Evolutionary conservation across 2,329 filamentous ascomycete species (phyloP).

Genomic region (Botrytis medusae): DNA sequence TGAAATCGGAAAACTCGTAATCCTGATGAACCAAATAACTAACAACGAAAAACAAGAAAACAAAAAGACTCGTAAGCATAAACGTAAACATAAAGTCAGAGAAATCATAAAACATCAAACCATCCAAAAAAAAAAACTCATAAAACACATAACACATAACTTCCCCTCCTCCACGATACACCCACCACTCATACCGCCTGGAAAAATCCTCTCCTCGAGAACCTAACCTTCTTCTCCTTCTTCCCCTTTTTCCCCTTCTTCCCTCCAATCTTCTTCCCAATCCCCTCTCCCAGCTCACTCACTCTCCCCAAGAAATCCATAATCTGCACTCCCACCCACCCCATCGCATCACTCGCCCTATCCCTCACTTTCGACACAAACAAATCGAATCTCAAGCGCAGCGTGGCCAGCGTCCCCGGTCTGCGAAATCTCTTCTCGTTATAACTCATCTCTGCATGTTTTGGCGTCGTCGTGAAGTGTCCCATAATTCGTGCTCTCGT

Average conservation of each 20-base stretch:
- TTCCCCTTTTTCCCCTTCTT: not conserved
- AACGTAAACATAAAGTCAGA: not conserved
- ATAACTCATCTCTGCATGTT: not conserved
- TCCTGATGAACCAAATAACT: too few relatives aligned
- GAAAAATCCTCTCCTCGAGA: not conserved
- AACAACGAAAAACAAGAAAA: not conserved
- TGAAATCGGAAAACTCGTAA: too few relatives aligned
- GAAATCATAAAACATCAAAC: not conserved
- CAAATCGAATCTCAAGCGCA: not conserved
- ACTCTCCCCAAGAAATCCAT: not conserved
- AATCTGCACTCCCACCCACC: not conserved
- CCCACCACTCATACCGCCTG: not conserved
- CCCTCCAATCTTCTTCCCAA: not conserved
- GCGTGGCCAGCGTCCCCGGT: not conserved
- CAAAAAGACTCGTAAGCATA: not conserved
- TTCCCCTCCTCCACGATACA: not conserved
- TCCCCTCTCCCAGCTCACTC: not conserved
- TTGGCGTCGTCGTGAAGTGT: not conserved
- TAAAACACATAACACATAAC: not conserved
- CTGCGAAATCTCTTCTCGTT: not conserved
- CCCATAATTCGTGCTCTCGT: not conserved
- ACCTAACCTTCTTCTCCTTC: conserved; percentile 14
- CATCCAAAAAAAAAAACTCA: not conserved
- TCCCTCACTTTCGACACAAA: not conserved
- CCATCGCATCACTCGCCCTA: not conserved